Conservation (phyloP, 164 flowering plant species). For the Saururus chinensis region DNA sequence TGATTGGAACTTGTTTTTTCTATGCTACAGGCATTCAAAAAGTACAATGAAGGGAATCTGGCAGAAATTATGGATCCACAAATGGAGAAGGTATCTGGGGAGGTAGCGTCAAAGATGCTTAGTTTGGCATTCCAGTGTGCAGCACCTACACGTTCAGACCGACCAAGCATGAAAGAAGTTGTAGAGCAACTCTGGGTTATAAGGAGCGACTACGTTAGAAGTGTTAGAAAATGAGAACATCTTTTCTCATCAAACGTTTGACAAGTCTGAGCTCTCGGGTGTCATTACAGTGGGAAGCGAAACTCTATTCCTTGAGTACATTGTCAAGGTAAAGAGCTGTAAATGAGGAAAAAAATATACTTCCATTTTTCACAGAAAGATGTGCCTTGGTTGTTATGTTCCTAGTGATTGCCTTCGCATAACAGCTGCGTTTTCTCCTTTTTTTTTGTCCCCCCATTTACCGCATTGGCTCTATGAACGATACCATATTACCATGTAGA, state of each 20-base stretch:
- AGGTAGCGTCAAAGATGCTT: conserved; percentile 45
- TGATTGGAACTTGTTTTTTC: background rate
- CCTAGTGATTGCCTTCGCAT: no score
- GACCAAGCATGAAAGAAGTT: conserved; percentile 86
- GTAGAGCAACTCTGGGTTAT: conserved; percentile 83
- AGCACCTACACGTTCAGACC: conserved; percentile 64
- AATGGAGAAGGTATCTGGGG: conserved; percentile 39
- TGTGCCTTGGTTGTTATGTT: no score
- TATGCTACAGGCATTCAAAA: conserved; percentile 56
- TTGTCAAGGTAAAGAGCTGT: background rate
- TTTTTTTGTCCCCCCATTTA: no score
- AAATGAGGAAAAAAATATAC: no score
- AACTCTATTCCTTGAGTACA: background rate
- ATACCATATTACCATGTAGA: no score
- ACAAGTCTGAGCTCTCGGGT: background rate
- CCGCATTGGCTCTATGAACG: no score
- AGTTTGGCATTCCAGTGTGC: conserved; percentile 76
- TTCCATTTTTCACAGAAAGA: no score
- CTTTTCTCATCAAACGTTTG: background rate
- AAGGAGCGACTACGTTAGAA: conserved; percentile 53
- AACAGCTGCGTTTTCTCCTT: no score
- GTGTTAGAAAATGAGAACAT: conserved; percentile 20
- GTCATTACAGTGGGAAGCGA: background rate
- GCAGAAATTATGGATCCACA: conserved; percentile 51
- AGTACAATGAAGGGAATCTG: conserved; percentile 43